A percentile compares a stretch with the other conserved stretches of the same genome.
phyloP scores from a whole-genome alignment of 345 rosid genomes.

The Pistacia atlantica region DNA sequence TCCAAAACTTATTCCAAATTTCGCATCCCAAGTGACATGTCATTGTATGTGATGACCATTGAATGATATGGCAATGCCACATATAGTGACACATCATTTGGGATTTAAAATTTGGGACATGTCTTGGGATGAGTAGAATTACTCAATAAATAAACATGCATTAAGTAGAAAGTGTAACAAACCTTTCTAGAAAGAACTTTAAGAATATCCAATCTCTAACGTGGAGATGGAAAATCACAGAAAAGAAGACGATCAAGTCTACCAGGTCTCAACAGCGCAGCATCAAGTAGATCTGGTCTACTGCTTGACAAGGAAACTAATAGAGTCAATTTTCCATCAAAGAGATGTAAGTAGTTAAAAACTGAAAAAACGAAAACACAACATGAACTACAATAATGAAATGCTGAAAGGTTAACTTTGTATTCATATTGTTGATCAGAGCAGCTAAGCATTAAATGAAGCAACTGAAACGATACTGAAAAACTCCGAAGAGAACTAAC shows the following conservation, averaged over 20 bases:
- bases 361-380: not conserved
- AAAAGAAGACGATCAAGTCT: constrained; percentile 88
- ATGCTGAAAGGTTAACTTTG: not conserved
- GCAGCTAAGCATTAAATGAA: not conserved
- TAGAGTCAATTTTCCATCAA: constrained; percentile 11
- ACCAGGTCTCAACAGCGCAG: constrained; percentile 91
- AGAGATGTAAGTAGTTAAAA: not conserved
- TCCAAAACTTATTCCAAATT: too few species aligned
- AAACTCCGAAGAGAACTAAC: constrained; percentile 36
- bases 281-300: constrained; percentile 95
- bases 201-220: constrained; percentile 80
- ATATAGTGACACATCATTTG: too few species aligned
- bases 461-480: not conserved
- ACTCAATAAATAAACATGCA: not conserved
- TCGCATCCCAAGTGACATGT: too few species aligned
- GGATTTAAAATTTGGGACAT: too few species aligned
- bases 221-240: constrained; percentile 84
- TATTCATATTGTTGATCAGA: not conserved
- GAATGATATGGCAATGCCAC: too few species aligned
- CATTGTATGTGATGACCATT: too few species aligned
- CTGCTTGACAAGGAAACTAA: constrained; percentile 46
- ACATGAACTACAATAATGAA: not conserved
- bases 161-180: constrained; percentile 17
- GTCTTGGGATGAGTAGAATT: too few species aligned
- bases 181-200: constrained; percentile 86